These are phyloP conservation scores for Typha latifolia DNA, from an alignment of 176 grass and related monocot species.

Conservation along the genomic window DNA sequence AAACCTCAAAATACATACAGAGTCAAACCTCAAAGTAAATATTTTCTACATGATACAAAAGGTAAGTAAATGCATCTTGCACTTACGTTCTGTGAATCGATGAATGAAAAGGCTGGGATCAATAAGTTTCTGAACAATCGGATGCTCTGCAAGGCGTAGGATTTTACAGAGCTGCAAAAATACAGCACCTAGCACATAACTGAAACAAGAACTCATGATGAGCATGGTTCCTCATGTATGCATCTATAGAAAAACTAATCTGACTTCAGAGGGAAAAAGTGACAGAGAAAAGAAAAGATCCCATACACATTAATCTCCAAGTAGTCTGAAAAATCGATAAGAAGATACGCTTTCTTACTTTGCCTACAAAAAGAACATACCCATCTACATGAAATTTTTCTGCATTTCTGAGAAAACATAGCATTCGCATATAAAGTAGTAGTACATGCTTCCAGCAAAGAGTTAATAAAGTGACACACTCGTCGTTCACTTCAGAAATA, in stretches of 20 bases:
- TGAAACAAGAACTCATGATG: constrained; percentile 44
- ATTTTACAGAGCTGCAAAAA: constrained; percentile 90
- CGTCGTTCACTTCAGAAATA: no score
- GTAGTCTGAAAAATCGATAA: constrained; percentile 87
- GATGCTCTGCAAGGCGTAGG: constrained; percentile 56
- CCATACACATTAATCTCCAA: constrained; percentile 84
- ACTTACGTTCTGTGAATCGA: constrained; percentile 88
- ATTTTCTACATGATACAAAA: neutral
- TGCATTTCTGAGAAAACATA: no score
- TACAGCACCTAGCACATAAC: constrained; percentile 83
- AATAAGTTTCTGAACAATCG: constrained; percentile 71
- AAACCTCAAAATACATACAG: neutral
- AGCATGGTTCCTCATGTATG: neutral
- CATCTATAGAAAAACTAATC: constrained; percentile 4
- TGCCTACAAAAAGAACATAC: constrained; percentile 40
- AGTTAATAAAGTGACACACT: no score
- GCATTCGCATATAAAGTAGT: no score
- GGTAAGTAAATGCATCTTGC: constrained; percentile 3
- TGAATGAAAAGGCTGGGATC: constrained; percentile 98
- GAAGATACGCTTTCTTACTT: constrained; percentile 83
- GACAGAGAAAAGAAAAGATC: neutral
- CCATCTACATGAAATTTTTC: neutral
- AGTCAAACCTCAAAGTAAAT: neutral
- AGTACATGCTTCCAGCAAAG: no score
- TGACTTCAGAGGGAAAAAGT: constrained; percentile 8